Percentiles rank a stretch among this genome's conserved stretches.
Evolutionary conservation across 305 asterid species (phyloP).

Genomic region (Fraxinus greggii): DNA sequence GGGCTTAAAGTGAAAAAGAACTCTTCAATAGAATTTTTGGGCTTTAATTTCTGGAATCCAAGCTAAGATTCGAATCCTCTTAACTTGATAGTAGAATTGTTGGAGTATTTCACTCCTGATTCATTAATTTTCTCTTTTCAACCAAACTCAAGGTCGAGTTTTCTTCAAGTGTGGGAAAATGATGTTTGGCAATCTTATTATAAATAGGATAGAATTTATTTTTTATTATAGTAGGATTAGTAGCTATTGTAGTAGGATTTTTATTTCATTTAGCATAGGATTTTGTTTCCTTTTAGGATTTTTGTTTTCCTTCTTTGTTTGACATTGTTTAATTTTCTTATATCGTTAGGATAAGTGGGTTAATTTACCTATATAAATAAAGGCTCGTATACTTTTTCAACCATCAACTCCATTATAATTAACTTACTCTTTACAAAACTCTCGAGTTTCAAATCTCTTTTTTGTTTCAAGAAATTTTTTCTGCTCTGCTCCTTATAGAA

Average conservation of each 20-base stretch:
- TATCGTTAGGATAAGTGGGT: not conserved
- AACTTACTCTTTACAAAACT: not conserved
- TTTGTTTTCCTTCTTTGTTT: not conserved
- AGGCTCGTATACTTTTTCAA: not conserved
- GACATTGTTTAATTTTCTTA: not conserved
- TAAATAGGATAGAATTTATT: conserved; percentile 16
- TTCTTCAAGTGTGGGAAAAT: not conserved
- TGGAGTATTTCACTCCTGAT: not conserved
- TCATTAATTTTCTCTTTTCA: not conserved
- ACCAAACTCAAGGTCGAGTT: not conserved
- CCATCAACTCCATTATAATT: not conserved
- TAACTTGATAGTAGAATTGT: not conserved
- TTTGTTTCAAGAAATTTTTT: not conserved
- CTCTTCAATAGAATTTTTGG: not conserved
- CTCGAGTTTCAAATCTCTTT: not conserved
- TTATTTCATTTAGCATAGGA: not conserved
- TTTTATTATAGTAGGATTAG: not conserved
- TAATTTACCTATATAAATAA: not conserved
- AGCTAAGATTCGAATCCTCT: not conserved
- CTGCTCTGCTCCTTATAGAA: not conserved
- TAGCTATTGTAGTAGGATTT: conserved; percentile 53
- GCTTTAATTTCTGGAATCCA: not conserved
- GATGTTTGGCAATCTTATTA: not conserved
- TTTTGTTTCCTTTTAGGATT: not conserved
- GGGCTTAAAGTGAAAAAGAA: not conserved